Percentiles rank a stretch among this genome's conserved stretches.
phyloP scores from a whole-genome alignment of 805 yeast genomes.

The Sugiyamaella chiloensis region DNA sequence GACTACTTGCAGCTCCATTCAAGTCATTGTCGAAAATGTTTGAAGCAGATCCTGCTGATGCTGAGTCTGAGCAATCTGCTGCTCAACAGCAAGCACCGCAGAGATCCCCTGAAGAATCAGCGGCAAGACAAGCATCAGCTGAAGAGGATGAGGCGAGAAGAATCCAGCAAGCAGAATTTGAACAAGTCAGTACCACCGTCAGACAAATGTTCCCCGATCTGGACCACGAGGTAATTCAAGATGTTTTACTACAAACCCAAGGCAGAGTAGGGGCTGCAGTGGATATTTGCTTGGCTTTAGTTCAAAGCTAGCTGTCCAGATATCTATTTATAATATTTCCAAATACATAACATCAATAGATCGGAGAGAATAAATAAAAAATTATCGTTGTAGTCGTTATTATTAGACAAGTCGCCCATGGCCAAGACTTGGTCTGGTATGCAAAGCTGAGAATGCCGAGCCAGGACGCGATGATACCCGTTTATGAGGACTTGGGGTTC shows the following conservation, averaged over 20 bases:
- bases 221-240: constrained; percentile 65
- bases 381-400: not conserved
- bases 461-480: constrained; percentile 15
- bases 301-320: constrained; percentile 5
- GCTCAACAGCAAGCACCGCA: not conserved
- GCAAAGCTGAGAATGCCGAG: constrained; percentile 23
- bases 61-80: constrained; percentile 13
- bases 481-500: not conserved
- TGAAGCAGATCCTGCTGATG: constrained; percentile 31
- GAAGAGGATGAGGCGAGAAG: constrained; percentile 39
- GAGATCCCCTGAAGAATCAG: constrained; percentile 31
- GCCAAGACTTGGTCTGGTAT: constrained; percentile 19
- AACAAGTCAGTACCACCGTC: constrained; percentile 48
- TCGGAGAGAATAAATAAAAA: too few species aligned
- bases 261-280: constrained; percentile 71
- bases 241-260: constrained; percentile 62
- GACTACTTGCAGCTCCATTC: constrained; percentile 49
- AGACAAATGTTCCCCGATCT: constrained; percentile 71
- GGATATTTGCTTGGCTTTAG: constrained; percentile 51
- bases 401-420: constrained; percentile 18
- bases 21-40: constrained; percentile 36
- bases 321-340: not conserved
- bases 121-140: constrained; percentile 37
- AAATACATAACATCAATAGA: too few species aligned
- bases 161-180: constrained; percentile 42